Percentiles rank a stretch among this genome's conserved stretches.
Evolutionary conservation across 768 basidiomycete genomes (phyloP).

Genomic region (Boletus subparvulus): DNA sequence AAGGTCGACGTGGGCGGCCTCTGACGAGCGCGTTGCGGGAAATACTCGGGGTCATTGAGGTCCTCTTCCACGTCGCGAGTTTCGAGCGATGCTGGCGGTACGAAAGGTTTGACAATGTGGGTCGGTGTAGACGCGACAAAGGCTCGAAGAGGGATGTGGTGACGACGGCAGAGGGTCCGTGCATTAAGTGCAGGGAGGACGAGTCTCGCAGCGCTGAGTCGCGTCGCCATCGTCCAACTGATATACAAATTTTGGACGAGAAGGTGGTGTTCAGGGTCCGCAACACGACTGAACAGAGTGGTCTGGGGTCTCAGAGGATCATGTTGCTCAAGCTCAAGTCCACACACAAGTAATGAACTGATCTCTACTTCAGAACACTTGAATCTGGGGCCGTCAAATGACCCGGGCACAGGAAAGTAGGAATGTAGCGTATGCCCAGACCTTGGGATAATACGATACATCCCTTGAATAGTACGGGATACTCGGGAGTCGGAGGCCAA

Average conservation of each 20-base stretch:
- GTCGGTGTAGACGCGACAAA: constrained; percentile 8
- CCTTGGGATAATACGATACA: too few species aligned
- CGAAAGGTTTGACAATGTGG: constrained; percentile 15
- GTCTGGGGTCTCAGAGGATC: constrained; percentile 11
- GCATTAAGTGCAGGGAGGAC: constrained; percentile 1
- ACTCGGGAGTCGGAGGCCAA: too few species aligned
- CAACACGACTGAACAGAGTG: neutral
- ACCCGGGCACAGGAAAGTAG: too few species aligned
- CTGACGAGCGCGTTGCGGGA: constrained; percentile 10
- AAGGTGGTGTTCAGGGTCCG: constrained; percentile 21
- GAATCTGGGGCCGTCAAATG: too few species aligned
- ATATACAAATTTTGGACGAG: neutral
- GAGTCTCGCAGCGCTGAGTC: constrained; percentile 6
- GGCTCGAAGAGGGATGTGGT: constrained; percentile 1
- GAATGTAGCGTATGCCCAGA: too few species aligned
- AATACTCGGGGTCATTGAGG: constrained; percentile 4
- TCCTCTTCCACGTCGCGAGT: constrained; percentile 4
- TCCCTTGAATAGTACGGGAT: too few species aligned
- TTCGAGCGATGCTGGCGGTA: constrained; percentile 28
- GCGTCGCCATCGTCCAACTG: constrained; percentile 9
- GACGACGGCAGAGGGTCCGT: constrained; percentile 5
- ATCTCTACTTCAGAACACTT: too few species aligned
- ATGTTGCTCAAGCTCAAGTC: too few species aligned
- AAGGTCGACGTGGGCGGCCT: constrained; percentile 72
- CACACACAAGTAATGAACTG: too few species aligned